phyloP scores from a whole-genome alignment of 1,139 yeast genomes.

The Lodderomyces pseudojiufengensis region DNA sequence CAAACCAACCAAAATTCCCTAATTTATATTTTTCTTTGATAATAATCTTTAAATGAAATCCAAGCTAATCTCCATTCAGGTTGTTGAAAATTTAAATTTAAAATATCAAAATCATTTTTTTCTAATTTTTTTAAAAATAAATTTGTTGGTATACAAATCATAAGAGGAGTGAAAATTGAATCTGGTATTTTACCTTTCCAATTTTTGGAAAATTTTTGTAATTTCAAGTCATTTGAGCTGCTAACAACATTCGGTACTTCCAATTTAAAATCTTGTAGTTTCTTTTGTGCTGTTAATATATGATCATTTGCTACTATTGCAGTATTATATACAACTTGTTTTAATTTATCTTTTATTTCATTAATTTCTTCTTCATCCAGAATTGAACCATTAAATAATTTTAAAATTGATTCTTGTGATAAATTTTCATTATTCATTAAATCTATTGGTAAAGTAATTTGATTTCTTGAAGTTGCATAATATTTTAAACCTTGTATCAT shows the following conservation, averaged over 20 bases:
- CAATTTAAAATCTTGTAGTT: conserved; percentile 37
- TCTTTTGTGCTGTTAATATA: conserved; percentile 59
- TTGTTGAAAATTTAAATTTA: conserved; percentile 44
- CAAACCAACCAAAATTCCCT: conserved; percentile 1
- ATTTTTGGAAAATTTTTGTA: conserved; percentile 28
- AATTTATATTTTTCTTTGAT: conserved; percentile 38
- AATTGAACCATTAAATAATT: conserved; percentile 48
- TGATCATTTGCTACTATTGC: conserved; percentile 82
- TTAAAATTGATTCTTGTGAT: conserved; percentile 61
- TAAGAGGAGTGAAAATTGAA: conserved; percentile 61
- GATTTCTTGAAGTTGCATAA: conserved; percentile 51
- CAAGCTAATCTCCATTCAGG: conserved; percentile 76
- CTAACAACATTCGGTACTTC: conserved; percentile 19
- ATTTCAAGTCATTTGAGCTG: conserved; percentile 24
- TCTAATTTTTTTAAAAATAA: conserved; percentile 62
- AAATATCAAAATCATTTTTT: conserved; percentile 59
- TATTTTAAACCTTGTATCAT: conserved; percentile 60
- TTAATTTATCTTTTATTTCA: conserved; percentile 38
- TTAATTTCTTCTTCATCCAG: conserved; percentile 17
- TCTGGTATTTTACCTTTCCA: conserved; percentile 59
- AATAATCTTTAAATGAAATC: conserved; percentile 55
- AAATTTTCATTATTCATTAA: conserved; percentile 50
- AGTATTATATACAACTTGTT: conserved; percentile 64
- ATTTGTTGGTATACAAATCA: conserved; percentile 64
- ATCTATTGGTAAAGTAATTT: conserved; percentile 62